Conservation (phyloP, 306 rosid genomes). For the Lathyrus oleraceus region DNA sequence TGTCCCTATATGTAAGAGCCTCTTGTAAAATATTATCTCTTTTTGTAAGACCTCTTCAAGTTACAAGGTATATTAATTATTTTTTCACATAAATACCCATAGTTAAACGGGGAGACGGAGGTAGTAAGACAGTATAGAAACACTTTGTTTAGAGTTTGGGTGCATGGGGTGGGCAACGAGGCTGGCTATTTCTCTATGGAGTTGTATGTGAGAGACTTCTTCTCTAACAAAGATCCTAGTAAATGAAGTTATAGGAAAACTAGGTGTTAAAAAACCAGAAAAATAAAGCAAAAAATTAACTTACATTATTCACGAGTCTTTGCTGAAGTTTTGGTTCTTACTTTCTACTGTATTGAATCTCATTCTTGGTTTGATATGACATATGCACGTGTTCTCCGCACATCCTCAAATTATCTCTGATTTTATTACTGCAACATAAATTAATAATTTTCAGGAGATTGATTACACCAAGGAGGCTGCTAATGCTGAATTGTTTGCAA, state of each 20-base stretch:
- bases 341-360: constrained; percentile 14
- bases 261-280: constrained; percentile 2
- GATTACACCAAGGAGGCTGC: constrained; percentile 98
- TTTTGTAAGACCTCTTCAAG: background rate
- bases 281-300: constrained; percentile 12
- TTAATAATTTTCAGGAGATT: constrained; percentile 75
- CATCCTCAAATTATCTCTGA: constrained; percentile 14
- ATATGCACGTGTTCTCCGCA: constrained; percentile 14
- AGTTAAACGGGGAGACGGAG: background rate
- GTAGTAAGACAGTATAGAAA: background rate
- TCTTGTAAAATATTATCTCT: background rate
- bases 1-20: background rate
- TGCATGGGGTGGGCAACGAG: constrained; percentile 17
- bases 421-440: constrained; percentile 31
- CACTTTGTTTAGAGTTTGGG: constrained; percentile 8
- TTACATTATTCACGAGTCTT: constrained; percentile 10
- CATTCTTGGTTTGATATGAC: constrained; percentile 29
- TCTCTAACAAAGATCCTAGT: background rate
- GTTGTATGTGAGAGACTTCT: constrained; percentile 17
- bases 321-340: background rate
- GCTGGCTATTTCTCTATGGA: constrained; percentile 23
- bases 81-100: background rate
- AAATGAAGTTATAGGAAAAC: background rate
- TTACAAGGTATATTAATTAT: background rate
- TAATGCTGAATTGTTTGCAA: constrained; percentile 85